Evolutionary conservation across 1,284 basidiomycete genomes (phyloP).

Genomic region (Blastosporella zonata): DNA sequence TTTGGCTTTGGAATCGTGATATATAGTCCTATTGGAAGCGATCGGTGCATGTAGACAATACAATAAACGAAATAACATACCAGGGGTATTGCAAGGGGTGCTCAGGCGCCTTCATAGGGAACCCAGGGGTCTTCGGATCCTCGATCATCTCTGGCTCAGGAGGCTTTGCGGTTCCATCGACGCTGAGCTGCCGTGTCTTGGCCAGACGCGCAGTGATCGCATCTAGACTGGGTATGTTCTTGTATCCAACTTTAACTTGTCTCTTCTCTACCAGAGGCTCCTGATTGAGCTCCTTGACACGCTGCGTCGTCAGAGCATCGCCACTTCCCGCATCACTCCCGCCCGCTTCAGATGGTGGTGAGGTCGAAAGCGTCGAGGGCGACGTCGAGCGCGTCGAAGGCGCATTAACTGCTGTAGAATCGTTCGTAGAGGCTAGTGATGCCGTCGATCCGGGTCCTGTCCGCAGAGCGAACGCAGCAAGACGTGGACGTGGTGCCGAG

Average conservation of each 20-base stretch:
- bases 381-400: constrained; percentile 62
- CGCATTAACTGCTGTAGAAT: constrained; percentile 61
- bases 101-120: constrained; percentile 70
- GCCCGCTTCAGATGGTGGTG: constrained; percentile 47
- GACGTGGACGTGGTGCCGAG: constrained; percentile 55
- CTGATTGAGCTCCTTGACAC: constrained; percentile 56
- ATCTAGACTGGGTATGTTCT: constrained; percentile 80
- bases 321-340: constrained; percentile 33
- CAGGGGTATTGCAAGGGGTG: constrained; percentile 84
- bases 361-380: constrained; percentile 39
- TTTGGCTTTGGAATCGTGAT: constrained; percentile 82
- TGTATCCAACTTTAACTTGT: constrained; percentile 68
- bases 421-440: constrained; percentile 49
- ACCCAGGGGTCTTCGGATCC: constrained; percentile 75
- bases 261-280: constrained; percentile 42
- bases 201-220: constrained; percentile 75
- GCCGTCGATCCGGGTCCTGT: constrained; percentile 51
- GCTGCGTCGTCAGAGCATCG: constrained; percentile 60
- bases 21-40: constrained; percentile 66
- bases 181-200: constrained; percentile 62
- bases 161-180: constrained; percentile 69
- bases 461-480: constrained; percentile 69
- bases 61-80: constrained; percentile 38
- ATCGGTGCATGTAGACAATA: constrained; percentile 1
- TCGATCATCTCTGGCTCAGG: constrained; percentile 73